These are phyloP conservation scores for Globisporangium emineosum DNA, from an alignment of 352 stramenopile species.

Conservation along the genomic window DNA sequence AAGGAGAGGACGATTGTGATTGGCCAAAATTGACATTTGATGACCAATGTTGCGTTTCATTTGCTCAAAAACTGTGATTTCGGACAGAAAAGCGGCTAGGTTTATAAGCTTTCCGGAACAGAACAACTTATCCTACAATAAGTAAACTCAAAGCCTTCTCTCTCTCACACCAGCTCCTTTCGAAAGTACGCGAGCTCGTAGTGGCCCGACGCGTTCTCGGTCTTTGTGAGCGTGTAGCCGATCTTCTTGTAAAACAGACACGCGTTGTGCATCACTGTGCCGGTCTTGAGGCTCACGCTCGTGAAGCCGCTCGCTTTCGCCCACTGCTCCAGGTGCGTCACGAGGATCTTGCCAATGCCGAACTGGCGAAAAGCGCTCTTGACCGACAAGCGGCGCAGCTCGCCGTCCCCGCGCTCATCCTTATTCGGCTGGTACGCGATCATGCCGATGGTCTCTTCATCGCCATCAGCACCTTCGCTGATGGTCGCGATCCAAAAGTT, in stretches of 20 bases:
- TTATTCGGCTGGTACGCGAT: conserved; percentile 23
- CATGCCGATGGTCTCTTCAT: conserved; percentile 13
- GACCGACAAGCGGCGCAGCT: conserved; percentile 31
- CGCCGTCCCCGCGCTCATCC: conserved; percentile 13
- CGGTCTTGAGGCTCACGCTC: conserved; percentile 18
- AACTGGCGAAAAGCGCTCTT: conserved; percentile 20
- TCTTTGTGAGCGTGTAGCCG: conserved; percentile 16
- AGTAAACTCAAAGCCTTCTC: too few species aligned
- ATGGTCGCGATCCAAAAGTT: conserved; percentile 42
- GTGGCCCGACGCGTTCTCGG: conserved; percentile 8
- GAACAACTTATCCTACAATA: too few species aligned
- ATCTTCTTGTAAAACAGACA: conserved; percentile 13
- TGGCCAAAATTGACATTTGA: too few species aligned
- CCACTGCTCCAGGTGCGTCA: conserved; percentile 22
- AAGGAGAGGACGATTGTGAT: too few species aligned
- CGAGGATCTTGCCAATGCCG: conserved; percentile 24
- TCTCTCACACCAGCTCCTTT: conserved; percentile 9
- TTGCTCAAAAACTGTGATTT: too few species aligned
- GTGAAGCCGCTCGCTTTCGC: conserved; percentile 10
- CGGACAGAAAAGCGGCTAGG: too few species aligned
- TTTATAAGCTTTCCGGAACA: too few species aligned
- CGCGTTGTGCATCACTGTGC: conserved; percentile 17
- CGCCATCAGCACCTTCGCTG: not conserved
- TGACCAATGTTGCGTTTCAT: too few species aligned
- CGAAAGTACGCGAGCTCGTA: conserved; percentile 18